Base-by-base conservation (phyloP, 2,329 filamentous ascomycete species). In the Venturia oleaginea region DNA sequence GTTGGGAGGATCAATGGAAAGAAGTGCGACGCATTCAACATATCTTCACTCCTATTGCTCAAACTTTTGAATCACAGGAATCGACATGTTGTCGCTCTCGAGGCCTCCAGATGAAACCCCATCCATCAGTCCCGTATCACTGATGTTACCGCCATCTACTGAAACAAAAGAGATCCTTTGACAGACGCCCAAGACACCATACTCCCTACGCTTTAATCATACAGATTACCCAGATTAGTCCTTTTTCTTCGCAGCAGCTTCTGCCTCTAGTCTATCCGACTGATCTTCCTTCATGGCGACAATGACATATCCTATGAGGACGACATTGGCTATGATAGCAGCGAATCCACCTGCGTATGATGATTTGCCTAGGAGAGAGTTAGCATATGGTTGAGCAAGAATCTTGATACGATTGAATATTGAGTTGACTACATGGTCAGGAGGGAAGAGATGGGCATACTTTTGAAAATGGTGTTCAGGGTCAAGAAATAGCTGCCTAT, bases 241-340 rank as follows among this genome's bases (percentile, higher is more conserved):
- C 6, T 57, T 57, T 34, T 57, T 57, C 51, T 57, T 57, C 27
- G 51, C 51, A n/a, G 51, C 51, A 32, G 51, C 51, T n/a, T 57
- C 51, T 57, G 51, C 51, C 62, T 76, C 77, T 63, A 77, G 73
- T 62, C 76, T 74, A 67, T 83, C 80, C 13, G 76, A 77, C 66
- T 84, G 80, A 72, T 97, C 94, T 75, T 99, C 94, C 67, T 83
- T 86, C 84, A 96, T 92, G 4, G 94, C 94, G 24, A 96, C 91
- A 65, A 97, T 79, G 54, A 97, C 85, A 76, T 97, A 99, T n/a
- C 83, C 86, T 65, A 97, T 84, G 61, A 99, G 79, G 3, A 99
- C 91, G 1, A 95, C 84, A 70, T 99, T 99, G 15, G 94, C 94
- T 74, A 95, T 86, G 61, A 97, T 78, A 24, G 94, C 94, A 1